Percentiles rank a stretch among this genome's conserved stretches.
Conservation (phyloP, 257 asterid species). For the Solanum rostratum region DNA sequence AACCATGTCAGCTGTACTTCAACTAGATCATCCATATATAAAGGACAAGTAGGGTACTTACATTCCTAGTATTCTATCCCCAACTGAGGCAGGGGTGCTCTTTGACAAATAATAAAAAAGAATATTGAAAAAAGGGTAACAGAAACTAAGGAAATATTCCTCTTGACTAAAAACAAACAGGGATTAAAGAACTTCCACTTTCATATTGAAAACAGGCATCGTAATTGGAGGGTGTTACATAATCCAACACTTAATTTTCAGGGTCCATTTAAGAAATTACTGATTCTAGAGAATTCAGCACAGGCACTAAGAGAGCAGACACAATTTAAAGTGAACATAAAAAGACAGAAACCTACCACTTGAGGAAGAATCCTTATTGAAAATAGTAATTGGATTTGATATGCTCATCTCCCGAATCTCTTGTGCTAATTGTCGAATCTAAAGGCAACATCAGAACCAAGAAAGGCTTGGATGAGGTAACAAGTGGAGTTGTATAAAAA, state of each 20-base stretch:
- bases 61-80: not conserved
- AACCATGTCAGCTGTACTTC: not conserved
- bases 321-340: not conserved
- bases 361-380: constrained; percentile 55
- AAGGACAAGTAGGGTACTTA: not conserved
- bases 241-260: not conserved
- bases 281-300: not conserved
- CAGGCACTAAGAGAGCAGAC: not conserved
- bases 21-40: not conserved
- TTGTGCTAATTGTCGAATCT: constrained; percentile 74
- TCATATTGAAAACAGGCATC: not conserved
- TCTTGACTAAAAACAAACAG: not conserved
- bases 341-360: constrained; percentile 28
- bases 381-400: constrained; percentile 58
- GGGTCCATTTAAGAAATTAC: not conserved
- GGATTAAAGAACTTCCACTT: not conserved
- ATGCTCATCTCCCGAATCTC: constrained; percentile 69
- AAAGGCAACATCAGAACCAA: constrained; percentile 13
- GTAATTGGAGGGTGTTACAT: not conserved
- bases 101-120: not conserved
- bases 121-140: not conserved
- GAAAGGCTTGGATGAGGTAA: constrained; percentile 8
- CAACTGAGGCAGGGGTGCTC: not conserved
- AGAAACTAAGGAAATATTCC: not conserved
- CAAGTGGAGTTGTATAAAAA: constrained; percentile 2